Evolutionary conservation across 1,284 basidiomycete genomes (phyloP).

Genomic region (Boletus semigastroideus): DNA sequence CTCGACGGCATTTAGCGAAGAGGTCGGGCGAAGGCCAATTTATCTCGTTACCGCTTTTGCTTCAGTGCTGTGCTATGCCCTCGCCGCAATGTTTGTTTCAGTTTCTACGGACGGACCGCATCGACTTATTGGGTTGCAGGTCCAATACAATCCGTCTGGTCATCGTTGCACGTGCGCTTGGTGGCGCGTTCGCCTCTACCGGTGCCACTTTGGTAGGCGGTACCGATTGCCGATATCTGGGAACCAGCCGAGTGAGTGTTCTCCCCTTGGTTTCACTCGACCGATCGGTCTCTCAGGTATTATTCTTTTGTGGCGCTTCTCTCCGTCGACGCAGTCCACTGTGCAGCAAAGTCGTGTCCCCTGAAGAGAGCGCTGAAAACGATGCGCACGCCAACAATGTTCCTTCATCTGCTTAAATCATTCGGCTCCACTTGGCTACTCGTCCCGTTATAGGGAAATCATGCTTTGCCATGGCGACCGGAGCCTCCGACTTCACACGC

Average conservation of each 20-base stretch:
- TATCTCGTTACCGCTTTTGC: slow-evolving; percentile 41
- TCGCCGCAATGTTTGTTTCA: slow-evolving; percentile 51
- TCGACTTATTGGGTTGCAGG: slow-evolving; percentile 8
- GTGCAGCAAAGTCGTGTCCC: slow-evolving; percentile 42
- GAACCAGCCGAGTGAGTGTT: slow-evolving; percentile 20
- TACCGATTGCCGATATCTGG: slow-evolving; percentile 50
- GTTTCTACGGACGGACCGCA: background rate
- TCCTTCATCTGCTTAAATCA: background rate
- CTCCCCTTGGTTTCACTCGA: background rate
- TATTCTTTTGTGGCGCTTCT: slow-evolving; percentile 58
- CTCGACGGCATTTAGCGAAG: slow-evolving; percentile 49
- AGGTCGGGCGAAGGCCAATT: slow-evolving; percentile 46
- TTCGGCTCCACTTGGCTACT: background rate
- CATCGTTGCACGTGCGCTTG: slow-evolving; percentile 28
- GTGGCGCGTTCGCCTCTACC: slow-evolving; percentile 41
- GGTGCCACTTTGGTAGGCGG: slow-evolving; percentile 64
- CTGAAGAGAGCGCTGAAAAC: background rate
- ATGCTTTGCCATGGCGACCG: slow-evolving; percentile 11
- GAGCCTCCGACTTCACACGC: too few species aligned
- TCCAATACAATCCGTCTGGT: slow-evolving; percentile 25
- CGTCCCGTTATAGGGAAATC: slow-evolving; percentile 2
- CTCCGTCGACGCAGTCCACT: slow-evolving; percentile 55
- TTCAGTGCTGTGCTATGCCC: slow-evolving; percentile 47
- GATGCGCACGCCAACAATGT: background rate
- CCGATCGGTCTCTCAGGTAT: background rate